Percentiles rank a stretch among this genome's conserved stretches.
These are phyloP conservation scores for Calonectria naviculata DNA, from an alignment of 2,329 filamentous ascomycete genomes.

Conservation along the genomic window DNA sequence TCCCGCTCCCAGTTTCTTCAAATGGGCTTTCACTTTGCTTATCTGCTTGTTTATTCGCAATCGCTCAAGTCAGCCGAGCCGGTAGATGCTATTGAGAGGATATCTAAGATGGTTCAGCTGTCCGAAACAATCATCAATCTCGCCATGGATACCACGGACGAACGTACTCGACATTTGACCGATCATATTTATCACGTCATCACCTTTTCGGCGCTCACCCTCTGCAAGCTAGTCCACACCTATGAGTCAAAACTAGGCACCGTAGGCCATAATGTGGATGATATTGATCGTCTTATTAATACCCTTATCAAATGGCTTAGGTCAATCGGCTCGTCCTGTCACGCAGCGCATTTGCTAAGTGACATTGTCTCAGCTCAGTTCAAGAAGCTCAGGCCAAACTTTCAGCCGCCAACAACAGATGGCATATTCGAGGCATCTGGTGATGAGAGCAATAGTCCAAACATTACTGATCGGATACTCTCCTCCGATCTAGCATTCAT, in stretches of 20 bases:
- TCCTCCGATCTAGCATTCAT: background rate
- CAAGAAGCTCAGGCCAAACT: conserved; percentile 30
- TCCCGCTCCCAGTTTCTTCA: conserved; percentile 44
- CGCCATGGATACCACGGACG: conserved; percentile 42
- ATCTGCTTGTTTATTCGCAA: conserved; percentile 38
- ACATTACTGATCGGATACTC: background rate
- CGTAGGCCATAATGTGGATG: conserved; percentile 20
- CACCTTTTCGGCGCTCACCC: conserved; percentile 40
- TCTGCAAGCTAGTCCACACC: conserved; percentile 34
- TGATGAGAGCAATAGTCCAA: too few species aligned
- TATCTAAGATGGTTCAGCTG: conserved; percentile 37
- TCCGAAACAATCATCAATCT: conserved; percentile 41
- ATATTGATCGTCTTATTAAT: conserved; percentile 29
- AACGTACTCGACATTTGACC: conserved; percentile 41
- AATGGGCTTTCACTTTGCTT: conserved; percentile 43
- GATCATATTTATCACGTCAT: conserved; percentile 45
- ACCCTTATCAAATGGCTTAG: conserved; percentile 37
- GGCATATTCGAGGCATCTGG: background rate
- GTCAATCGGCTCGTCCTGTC: conserved; percentile 38
- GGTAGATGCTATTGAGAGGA: conserved; percentile 16
- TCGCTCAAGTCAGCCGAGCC: conserved; percentile 31
- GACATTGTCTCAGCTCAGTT: conserved; percentile 38
- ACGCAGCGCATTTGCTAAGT: conserved; percentile 38
- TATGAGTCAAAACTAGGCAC: conserved; percentile 33
- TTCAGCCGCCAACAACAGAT: background rate